Conservation (phyloP, 176 grass and related monocot genomes). For the Neostapfia colusana region DNA sequence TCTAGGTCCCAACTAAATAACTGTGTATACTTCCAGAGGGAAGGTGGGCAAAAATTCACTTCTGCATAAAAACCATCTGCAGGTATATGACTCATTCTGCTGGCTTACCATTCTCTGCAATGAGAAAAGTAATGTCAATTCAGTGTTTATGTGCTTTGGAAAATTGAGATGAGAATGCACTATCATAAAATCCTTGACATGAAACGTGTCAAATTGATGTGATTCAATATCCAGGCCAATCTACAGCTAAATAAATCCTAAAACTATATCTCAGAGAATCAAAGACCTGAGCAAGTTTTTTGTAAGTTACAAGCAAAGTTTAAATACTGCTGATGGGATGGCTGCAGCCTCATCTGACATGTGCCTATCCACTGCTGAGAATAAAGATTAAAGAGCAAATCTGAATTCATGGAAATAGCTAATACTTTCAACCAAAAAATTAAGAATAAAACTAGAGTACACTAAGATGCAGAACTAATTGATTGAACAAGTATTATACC, state of each 20-base stretch:
- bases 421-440: not conserved
- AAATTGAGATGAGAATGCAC: slow-evolving; percentile 29
- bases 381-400: not conserved
- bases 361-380: not conserved
- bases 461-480: slow-evolving; percentile 3
- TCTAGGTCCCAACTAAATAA: not conserved
- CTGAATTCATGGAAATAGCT: not conserved
- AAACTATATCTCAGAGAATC: not conserved
- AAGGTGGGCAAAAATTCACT: not conserved
- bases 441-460: not conserved
- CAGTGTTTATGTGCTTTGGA: slow-evolving; percentile 19
- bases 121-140: not conserved
- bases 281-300: slow-evolving; percentile 3
- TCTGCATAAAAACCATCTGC: not conserved
- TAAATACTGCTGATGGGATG: not conserved
- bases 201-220: not conserved
- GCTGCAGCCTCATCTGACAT: not conserved
- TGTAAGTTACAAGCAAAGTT: slow-evolving; percentile 14
- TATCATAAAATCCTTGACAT: slow-evolving; percentile 10
- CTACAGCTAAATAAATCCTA: slow-evolving; percentile 16
- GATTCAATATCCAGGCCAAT: slow-evolving; percentile 17
- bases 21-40: not conserved
- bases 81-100: slow-evolving; percentile 13
- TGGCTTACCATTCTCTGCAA: slow-evolving; percentile 20
- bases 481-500: not conserved